Conservation (phyloP, 2,329 filamentous ascomycete species). For the Phialophora macrospora region DNA sequence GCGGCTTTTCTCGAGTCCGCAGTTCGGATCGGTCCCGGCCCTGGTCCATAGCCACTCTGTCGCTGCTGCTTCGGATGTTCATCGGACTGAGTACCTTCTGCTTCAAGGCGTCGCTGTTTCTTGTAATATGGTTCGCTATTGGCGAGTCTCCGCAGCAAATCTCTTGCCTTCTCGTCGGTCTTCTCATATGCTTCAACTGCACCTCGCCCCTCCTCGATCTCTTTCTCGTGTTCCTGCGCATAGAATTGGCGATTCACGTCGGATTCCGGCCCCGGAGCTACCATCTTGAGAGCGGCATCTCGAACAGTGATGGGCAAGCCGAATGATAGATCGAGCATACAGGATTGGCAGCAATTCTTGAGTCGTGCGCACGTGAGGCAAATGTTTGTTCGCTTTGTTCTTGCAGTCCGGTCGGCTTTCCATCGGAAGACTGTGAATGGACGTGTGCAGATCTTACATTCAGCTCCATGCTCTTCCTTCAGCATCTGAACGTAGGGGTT, state of each 20-base stretch:
- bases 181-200: conserved; percentile 91
- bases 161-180: conserved; percentile 93
- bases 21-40: conserved; percentile 70
- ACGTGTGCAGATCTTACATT: conserved; percentile 87
- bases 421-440: conserved; percentile 96
- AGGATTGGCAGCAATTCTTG: conserved; percentile 99
- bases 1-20: conserved; percentile 57
- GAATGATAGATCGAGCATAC: conserved; percentile 97
- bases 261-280: conserved; percentile 88
- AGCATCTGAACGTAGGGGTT: conserved; percentile 99
- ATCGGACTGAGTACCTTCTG: conserved; percentile 52
- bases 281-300: conserved; percentile 97
- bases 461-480: conserved; percentile 91
- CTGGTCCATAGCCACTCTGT: conserved; percentile 51
- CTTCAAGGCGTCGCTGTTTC: conserved; percentile 76
- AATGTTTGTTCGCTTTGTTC: conserved; percentile 92
- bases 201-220: conserved; percentile 88
- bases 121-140: conserved; percentile 95
- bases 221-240: conserved; percentile 93
- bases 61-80: conserved; percentile 51
- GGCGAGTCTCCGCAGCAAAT: conserved; percentile 81
- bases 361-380: conserved; percentile 95
- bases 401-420: conserved; percentile 88
- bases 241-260: conserved; percentile 97
- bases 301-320: conserved; percentile 92